These are phyloP conservation scores for Tolypocladium guangdongense DNA, from an alignment of 2,329 filamentous ascomycete genomes.

Conservation along the genomic window DNA sequence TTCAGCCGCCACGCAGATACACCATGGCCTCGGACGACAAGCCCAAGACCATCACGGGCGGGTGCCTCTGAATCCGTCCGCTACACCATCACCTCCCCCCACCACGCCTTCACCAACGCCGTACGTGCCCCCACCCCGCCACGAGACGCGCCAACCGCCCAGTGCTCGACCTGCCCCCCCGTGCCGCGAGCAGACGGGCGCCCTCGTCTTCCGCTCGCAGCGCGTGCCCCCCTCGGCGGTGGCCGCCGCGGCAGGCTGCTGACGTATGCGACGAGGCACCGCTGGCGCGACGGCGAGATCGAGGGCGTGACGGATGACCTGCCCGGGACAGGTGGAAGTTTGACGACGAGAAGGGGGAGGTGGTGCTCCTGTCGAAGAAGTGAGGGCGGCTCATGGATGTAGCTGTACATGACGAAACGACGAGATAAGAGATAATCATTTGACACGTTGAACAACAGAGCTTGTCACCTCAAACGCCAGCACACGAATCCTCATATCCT, in stretches of 20 bases:
- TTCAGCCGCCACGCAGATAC: no score
- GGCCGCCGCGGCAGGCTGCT: slow-evolving; percentile 29
- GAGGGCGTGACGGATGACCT: slow-evolving; percentile 35
- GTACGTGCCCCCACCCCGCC: no score
- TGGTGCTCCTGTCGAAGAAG: slow-evolving; percentile 6
- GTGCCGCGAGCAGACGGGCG: slow-evolving; percentile 40
- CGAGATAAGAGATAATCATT: not conserved
- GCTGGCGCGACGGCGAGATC: slow-evolving; percentile 34
- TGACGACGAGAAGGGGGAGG: slow-evolving; percentile 11
- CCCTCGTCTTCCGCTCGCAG: slow-evolving; percentile 32
- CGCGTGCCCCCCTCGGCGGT: slow-evolving; percentile 20
- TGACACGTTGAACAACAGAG: not conserved
- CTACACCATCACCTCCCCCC: slow-evolving; percentile 35
- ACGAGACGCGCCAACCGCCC: no score
- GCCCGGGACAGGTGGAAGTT: slow-evolving; percentile 13
- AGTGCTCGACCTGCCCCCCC: slow-evolving; percentile 41
- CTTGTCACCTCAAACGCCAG: not conserved
- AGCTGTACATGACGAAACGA: not conserved
- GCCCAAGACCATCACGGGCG: slow-evolving; percentile 32
- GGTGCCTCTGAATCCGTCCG: slow-evolving; percentile 40
- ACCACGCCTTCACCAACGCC: slow-evolving; percentile 30
- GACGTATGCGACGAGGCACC: slow-evolving; percentile 24
- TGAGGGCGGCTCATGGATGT: not conserved
- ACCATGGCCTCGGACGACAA: slow-evolving; percentile 11
- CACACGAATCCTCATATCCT: not conserved